Evolutionary conservation across 2,329 filamentous ascomycete species (phyloP), one percentile per base, ranked within the genome.

Genomic region (Mariannaea elegans): DNA sequence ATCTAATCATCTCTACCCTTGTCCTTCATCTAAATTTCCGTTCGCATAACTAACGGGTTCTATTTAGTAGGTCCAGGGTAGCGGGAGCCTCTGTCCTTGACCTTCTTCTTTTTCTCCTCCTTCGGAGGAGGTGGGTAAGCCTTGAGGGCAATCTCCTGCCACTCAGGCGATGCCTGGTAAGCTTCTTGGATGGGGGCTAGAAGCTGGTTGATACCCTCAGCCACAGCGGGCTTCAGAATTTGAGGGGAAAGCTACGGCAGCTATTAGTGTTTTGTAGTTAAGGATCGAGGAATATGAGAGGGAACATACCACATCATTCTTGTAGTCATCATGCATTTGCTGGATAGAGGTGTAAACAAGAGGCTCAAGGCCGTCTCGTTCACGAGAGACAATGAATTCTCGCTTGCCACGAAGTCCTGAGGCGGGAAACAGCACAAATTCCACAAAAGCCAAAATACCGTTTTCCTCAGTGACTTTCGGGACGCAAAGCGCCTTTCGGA

Each of bases 381-480:
- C 75, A 69, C 89, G 82, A 64, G 88, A 82, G 7, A 97, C 90
- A 5, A 82, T 78, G 75, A 97, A 96, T 51, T 86, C 84, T 24
- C 80, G 78, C 61, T 81, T 80, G 60, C 85, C 82, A 27, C 80
- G 84, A 45, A 97, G 80, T n/a, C 84, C 83, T 9, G 88, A 82
- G 3, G 90, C 91, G 1, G 93, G 93, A 9, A 99, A 84, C 29
- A 98, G 82, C 27, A 97, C 92, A 72, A 87, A 92, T 76, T 98
- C 92, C 18, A 95, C 89, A 63, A 98, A 94, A 2, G 90, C 87
- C 50, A 98, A 80, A 12, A 98, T 82, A 18, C 94, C 95, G 73
- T 98, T 98, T 27, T 90, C 91, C 69, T 97, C 92, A 4, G 92
- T 83, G 23, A 90, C 83, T 71, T 88, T 87, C 29, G 93, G 93